Percentiles rank a stretch among this genome's conserved stretches.
These are phyloP conservation scores for Biscogniauxia sp. DNA, from an alignment of 2,329 filamentous ascomycete genomes.

Conservation along the genomic window DNA sequence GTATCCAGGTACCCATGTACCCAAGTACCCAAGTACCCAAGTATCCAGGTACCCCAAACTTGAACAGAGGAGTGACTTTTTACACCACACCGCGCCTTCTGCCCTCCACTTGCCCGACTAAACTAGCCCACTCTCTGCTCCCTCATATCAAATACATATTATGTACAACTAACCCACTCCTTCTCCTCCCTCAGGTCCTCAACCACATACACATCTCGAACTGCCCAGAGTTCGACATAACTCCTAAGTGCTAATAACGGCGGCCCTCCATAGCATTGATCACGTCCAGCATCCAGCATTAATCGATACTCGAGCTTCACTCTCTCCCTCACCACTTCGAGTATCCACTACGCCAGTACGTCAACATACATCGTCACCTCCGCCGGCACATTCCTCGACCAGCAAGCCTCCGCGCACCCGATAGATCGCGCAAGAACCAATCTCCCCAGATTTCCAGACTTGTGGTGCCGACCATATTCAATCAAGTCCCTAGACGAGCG, in stretches of 20 bases:
- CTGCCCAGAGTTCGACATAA: slow-evolving; percentile 20
- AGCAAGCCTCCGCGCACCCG: slow-evolving; percentile 7
- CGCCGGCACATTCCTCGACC: slow-evolving; percentile 8
- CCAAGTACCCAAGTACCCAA: slow-evolving; percentile 12
- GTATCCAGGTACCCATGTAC: slow-evolving; percentile 19
- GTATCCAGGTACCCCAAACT: slow-evolving; percentile 16
- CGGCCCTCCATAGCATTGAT: slow-evolving; percentile 22
- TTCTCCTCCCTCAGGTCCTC: slow-evolving; percentile 17
- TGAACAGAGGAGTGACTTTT: slow-evolving; percentile 18
- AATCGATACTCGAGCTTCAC: slow-evolving; percentile 10
- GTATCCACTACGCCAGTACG: slow-evolving; percentile 18
- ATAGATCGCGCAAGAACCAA: slow-evolving; percentile 9
- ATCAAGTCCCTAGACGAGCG: background rate
- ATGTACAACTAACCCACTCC: slow-evolving; percentile 35
- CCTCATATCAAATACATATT: slow-evolving; percentile 32
- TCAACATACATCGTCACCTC: slow-evolving; percentile 13
- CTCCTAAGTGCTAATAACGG: slow-evolving; percentile 17
- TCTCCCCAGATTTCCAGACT: slow-evolving; percentile 7
- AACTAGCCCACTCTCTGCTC: slow-evolving; percentile 16
- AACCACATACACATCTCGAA: slow-evolving; percentile 21
- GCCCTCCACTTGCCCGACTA: slow-evolving; percentile 24
- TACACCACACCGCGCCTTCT: slow-evolving; percentile 31
- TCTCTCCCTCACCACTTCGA: slow-evolving; percentile 10
- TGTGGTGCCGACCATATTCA: slow-evolving; percentile 20
- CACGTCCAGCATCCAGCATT: slow-evolving; percentile 18